A percentile compares a stretch with the other conserved stretches of the same genome.
Conservation (phyloP, 1,139 yeast species). For the Candida smagusa region DNA sequence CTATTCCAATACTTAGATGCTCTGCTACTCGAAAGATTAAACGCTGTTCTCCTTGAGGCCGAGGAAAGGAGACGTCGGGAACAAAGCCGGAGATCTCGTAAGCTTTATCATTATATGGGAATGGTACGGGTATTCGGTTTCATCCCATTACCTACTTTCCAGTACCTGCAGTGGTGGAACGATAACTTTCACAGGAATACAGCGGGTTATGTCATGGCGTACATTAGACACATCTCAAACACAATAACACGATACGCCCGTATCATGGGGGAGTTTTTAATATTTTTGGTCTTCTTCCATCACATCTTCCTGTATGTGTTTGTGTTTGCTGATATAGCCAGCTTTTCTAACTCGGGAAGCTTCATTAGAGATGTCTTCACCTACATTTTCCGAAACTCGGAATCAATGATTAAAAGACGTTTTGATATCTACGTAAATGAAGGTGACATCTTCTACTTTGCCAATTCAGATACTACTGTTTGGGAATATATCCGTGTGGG, state of each 20-base stretch:
- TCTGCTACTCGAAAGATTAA: constrained; percentile 19
- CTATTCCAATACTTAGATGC: constrained; percentile 22
- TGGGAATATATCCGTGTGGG: constrained; percentile 4
- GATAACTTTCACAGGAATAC: constrained; percentile 11
- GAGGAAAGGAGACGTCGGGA: constrained; percentile 1
- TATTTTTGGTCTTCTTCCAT: constrained; percentile 19
- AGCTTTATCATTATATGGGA: constrained; percentile 11
- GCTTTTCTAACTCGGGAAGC: constrained; percentile 24
- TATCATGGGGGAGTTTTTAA: constrained; percentile 10
- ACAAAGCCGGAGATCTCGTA: constrained; percentile 3
- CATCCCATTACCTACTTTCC: constrained; percentile 29
- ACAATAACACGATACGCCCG: constrained; percentile 4
- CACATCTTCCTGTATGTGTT: constrained; percentile 16
- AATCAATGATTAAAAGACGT: constrained; percentile 10
- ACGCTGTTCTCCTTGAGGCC: constrained; percentile 11
- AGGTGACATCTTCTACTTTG: constrained; percentile 13
- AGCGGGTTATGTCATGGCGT: constrained; percentile 1
- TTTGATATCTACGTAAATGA: constrained; percentile 10
- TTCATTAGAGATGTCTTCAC: constrained; percentile 29
- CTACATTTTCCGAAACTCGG: constrained; percentile 21
- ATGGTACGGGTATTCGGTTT: constrained; percentile 15
- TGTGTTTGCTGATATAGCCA: constrained; percentile 27
- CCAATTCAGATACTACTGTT: constrained; percentile 6
- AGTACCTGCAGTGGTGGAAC: constrained; percentile 24
- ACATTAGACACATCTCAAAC: not conserved